Evolutionary conservation across 2,329 filamentous ascomycete species (phyloP), one percentile per base, ranked within the genome.

Genomic region (Rutstroemia sp.): DNA sequence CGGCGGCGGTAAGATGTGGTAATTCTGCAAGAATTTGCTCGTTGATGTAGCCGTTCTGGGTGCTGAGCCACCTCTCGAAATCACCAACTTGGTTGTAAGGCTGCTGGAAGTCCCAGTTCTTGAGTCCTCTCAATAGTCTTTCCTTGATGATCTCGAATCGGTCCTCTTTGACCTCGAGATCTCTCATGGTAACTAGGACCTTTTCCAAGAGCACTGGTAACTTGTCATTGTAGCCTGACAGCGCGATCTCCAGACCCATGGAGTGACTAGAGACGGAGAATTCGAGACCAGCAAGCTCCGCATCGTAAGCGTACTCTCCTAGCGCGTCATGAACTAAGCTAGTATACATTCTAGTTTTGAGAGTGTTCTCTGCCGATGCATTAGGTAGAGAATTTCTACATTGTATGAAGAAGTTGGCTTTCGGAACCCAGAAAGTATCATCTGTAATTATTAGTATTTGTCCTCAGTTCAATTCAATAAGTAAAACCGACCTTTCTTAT

Each of bases 341-440:
- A 2, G 88, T 87, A 69, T 89, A 96, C 5, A 99, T 73, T 57
- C 83, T 84, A 2, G 87, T 82, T 68, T 94, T 90, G 58, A 95
- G 84, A 34, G 82, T 78, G 60, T 88, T 92, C 56, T 87, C 84
- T 1, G 91, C 88, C 4, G 88, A 91, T 1, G 88, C 81, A 69
- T 84, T 85, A n/a, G 88, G 84, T 47, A 95, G 73, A 0, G 91
- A 88, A 58, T 86, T 95, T 64, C 86, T 83, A 62, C 95, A 78
- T 63, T 86, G 89, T 61, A 96, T 82, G 62, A 91, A 82, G 17
- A 97, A 76, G 58, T 91, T 94, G 3, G 89, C 94, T 71, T 95
- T 96, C 8, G 94, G 94, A 9, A 97, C 94, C 92, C 92, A 97
- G 72, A 97, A 99, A 0, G 86, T 91, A 65, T 99, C 94, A 66